Evolutionary conservation across 306 rosid species (phyloP).

Genomic region (Pyrus pyrifolia): DNA sequence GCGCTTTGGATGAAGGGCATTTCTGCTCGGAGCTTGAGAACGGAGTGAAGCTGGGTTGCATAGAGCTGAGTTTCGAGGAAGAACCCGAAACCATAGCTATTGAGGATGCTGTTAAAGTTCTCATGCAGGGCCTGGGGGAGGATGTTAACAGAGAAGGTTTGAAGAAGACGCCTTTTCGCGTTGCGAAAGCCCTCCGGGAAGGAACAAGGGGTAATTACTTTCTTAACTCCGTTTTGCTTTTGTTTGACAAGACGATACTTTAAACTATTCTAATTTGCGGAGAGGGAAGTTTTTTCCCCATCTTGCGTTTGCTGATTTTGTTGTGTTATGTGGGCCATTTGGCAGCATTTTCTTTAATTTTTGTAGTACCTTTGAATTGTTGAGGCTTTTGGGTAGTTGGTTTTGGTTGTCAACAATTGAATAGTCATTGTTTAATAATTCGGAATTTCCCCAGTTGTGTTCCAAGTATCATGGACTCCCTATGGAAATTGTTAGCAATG

Average conservation of each 20-base stretch:
- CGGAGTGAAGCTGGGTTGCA: conserved; percentile 34
- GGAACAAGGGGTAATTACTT: conserved; percentile 69
- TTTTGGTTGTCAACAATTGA: not conserved
- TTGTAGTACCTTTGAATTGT: not conserved
- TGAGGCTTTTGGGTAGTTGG: not conserved
- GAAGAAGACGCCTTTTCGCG: conserved; percentile 80
- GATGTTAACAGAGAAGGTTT: conserved; percentile 83
- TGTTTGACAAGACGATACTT: not conserved
- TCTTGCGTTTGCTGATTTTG: not conserved
- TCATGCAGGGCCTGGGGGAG: conserved; percentile 76
- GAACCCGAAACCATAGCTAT: conserved; percentile 47
- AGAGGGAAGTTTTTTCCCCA: not conserved
- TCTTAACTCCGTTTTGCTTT: not conserved
- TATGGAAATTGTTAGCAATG: not conserved
- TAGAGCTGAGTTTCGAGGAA: conserved; percentile 34
- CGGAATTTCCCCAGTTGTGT: not conserved
- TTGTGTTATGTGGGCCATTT: not conserved
- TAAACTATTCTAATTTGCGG: too few species aligned
- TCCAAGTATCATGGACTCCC: not conserved
- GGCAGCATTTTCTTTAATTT: not conserved
- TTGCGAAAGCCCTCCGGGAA: conserved; percentile 87
- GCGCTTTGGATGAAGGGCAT: conserved; percentile 73
- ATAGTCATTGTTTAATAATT: not conserved
- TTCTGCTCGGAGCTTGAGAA: conserved; percentile 53
- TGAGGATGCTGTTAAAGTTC: conserved; percentile 68